Base-by-base conservation (phyloP, 495 filamentous ascomycete genomes). In the Daldinia decipiens region DNA sequence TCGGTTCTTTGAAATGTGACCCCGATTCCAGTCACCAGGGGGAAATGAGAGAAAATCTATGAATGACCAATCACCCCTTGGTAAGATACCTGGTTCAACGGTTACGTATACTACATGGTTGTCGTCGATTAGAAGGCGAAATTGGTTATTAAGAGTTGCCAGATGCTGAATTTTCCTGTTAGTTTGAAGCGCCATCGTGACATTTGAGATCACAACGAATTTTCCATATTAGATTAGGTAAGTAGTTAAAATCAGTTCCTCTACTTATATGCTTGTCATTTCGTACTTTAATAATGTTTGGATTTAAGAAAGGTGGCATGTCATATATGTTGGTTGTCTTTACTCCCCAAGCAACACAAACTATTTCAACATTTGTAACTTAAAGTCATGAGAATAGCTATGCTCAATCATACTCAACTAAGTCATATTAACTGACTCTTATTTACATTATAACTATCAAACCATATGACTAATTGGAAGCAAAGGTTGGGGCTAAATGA, bases 1-100 rank as follows among this genome's bases (percentile, higher is more conserved):
- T 11, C 36, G 40, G 38, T 76, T 54, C 17, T 54, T 24, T 12
- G 61, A 61, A 36, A 78, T 64, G 21, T 68, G 70, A 27, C 71
- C 76, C 19, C 27, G 24, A 59, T 75, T 79, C 75, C 66, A 79
- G 19, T 76, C 67, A 9, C 74, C 74, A 3, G 68, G 27, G 7
- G 77, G 75, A 70, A 62, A 47, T 9, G 11, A 21, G 19, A 21
- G 5, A 17, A 47, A 47, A 47, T 21, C 5, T 12, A 21, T 21
- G 40, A 47, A 47, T 11, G 40, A 17, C 19, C n/a, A 21, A 21
- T 7, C 9, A 21, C 9, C 40, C 8, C 9, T 21, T 47, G 40
- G 40, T 3, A 47, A 47, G 0, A 47, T 8, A 21, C n/a, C 40
- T 3, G 17, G 50, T 11, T 53, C 26, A 29, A 29, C 24, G 24